Conservation (phyloP, 345 rosid genomes). For the Aquilaria sinensis region DNA sequence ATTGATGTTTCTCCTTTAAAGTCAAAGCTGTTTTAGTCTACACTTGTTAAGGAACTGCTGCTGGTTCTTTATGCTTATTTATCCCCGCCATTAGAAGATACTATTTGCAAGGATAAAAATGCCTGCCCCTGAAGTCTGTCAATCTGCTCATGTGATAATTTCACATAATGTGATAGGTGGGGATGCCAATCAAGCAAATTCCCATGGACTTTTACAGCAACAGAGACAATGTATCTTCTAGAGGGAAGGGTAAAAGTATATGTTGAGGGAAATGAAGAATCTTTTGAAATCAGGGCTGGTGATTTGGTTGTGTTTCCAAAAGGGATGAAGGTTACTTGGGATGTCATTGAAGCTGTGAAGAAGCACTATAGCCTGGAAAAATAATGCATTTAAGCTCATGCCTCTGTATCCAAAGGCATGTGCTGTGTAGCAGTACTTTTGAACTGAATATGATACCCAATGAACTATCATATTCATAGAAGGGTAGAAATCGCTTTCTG, state of each 20-base stretch:
- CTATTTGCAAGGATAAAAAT: neutral
- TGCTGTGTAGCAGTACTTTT: too few relatives aligned
- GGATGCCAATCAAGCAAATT: constrained; percentile 30
- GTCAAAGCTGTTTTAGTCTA: too few relatives aligned
- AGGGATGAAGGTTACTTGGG: constrained; percentile 46
- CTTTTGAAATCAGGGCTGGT: constrained; percentile 36
- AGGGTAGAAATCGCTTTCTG: too few relatives aligned
- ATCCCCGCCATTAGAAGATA: neutral
- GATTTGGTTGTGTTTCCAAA: constrained; percentile 44
- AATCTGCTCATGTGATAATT: too few relatives aligned
- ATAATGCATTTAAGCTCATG: neutral
- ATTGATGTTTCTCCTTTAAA: too few relatives aligned
- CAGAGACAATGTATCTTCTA: constrained; percentile 40
- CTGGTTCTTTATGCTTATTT: too few relatives aligned
- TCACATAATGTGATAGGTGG: constrained; percentile 23
- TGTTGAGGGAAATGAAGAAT: constrained; percentile 32
- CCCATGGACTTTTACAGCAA: constrained; percentile 34
- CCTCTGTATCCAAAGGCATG: neutral
- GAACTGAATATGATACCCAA: too few relatives aligned
- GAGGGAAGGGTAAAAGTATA: constrained; percentile 35
- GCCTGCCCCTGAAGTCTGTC: neutral
- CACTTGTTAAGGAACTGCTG: too few relatives aligned
- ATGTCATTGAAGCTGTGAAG: constrained; percentile 34
- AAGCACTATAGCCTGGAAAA: constrained; percentile 39
- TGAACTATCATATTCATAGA: too few relatives aligned